Conservation (phyloP, 2,329 filamentous ascomycete species). For the Sporothrix globosa region DNA sequence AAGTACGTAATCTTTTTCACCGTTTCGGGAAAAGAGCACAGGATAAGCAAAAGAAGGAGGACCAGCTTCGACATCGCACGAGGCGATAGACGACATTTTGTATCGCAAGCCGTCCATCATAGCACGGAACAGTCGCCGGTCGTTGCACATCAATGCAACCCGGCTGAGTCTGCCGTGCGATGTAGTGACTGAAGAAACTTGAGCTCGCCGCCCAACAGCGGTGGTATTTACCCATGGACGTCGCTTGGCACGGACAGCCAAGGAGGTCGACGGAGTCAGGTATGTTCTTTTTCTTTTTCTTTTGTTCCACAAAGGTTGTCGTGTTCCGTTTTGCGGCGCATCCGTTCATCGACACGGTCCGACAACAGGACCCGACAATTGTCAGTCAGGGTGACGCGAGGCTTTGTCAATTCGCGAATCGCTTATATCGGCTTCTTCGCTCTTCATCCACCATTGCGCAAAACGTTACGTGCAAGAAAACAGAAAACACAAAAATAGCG, state of each 20-base stretch:
- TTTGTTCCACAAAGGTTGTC: not conserved
- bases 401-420: not conserved
- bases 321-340: not conserved
- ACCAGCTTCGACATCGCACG: not conserved
- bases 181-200: not conserved
- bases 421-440: conserved; percentile 1
- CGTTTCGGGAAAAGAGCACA: not conserved
- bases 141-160: not conserved
- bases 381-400: not conserved
- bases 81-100: not conserved
- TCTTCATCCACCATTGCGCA: not conserved
- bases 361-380: not conserved
- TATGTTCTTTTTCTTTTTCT: no score
- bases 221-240: not conserved
- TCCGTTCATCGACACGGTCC: not conserved
- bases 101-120: not conserved
- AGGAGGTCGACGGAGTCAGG: not conserved
- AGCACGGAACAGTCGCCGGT: not conserved
- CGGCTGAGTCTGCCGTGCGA: not conserved
- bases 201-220: not conserved
- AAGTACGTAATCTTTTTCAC: conserved; percentile 13
- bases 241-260: conserved; percentile 18
- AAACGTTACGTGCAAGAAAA: not conserved
- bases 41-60: not conserved
- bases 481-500: not conserved